Percentiles rank a stretch among this genome's conserved stretches.
Evolutionary conservation across 202 grass and related monocot species (phyloP).

Genomic region (Brachypodium distachyon): DNA sequence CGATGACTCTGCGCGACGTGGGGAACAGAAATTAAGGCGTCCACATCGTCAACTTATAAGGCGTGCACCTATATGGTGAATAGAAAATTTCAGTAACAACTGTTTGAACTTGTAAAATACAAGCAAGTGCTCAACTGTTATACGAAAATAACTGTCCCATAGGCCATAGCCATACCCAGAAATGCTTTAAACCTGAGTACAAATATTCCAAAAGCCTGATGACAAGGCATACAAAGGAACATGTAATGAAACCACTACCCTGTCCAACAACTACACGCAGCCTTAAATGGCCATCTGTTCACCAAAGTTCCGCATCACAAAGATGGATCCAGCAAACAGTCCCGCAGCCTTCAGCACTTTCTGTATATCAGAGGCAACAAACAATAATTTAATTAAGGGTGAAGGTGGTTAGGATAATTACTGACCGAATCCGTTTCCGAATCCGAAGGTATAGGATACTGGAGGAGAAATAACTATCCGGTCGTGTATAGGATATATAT

Average conservation of each 20-base stretch:
- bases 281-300: constrained; percentile 51
- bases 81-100: too few relatives aligned
- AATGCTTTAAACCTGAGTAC: neutral
- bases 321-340: constrained; percentile 52
- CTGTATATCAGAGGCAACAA: constrained; percentile 29
- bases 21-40: too few relatives aligned
- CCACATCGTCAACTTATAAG: too few relatives aligned
- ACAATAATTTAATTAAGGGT: neutral
- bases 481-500: too few relatives aligned
- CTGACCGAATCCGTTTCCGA: too few relatives aligned
- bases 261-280: neutral
- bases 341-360: constrained; percentile 45
- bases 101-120: neutral
- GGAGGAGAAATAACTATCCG: too few relatives aligned
- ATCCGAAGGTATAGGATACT: too few relatives aligned
- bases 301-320: constrained; percentile 59
- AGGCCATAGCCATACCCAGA: neutral
- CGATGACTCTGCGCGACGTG: too few relatives aligned
- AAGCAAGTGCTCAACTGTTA: neutral
- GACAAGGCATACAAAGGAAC: neutral
- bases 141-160: neutral
- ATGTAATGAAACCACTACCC: neutral
- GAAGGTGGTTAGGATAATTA: too few relatives aligned
- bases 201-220: neutral
- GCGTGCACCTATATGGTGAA: too few relatives aligned